A percentile compares a stretch with the other conserved stretches of the same genome.
These are phyloP conservation scores for Golubevia pallescens DNA, from an alignment of 1,284 basidiomycete genomes.

Conservation along the genomic window DNA sequence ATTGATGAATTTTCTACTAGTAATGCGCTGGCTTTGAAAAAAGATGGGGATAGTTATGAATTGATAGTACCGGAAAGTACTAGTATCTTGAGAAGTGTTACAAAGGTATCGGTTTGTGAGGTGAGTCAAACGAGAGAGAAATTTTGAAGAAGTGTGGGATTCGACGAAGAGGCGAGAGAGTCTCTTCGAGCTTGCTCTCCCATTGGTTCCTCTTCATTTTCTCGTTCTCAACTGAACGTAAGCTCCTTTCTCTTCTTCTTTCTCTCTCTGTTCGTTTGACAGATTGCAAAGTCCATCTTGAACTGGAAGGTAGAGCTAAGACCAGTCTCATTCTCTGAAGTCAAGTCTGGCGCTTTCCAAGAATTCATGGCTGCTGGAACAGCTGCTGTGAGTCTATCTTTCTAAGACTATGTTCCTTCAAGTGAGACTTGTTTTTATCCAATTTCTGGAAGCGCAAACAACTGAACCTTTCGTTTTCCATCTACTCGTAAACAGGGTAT, in stretches of 20 bases:
- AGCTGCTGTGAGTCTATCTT: conserved; percentile 32
- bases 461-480: conserved; percentile 1
- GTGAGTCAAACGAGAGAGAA: too few relatives aligned
- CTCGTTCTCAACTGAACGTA: conserved; percentile 7
- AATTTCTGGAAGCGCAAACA: not conserved
- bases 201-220: conserved; percentile 52
- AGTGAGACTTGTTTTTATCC: not conserved
- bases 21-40: conserved; percentile 30
- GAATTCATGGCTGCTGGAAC: conserved; percentile 59
- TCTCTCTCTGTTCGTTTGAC: conserved; percentile 21
- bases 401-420: not conserved
- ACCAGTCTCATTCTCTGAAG: conserved; percentile 50
- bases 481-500: conserved; percentile 25
- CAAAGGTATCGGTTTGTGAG: conserved; percentile 39
- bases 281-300: conserved; percentile 51
- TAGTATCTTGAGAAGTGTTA: conserved; percentile 36
- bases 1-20: conserved; percentile 43
- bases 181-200: too few relatives aligned
- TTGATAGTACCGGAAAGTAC: conserved; percentile 39
- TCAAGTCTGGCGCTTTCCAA: conserved; percentile 32
- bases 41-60: conserved; percentile 16
- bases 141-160: too few relatives aligned
- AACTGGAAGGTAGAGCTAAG: conserved; percentile 63
- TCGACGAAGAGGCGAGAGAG: too few relatives aligned
- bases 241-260: conserved; percentile 26